Conservation (phyloP, 2,329 filamentous ascomycete genomes). For the Myrmaecium sp. region DNA sequence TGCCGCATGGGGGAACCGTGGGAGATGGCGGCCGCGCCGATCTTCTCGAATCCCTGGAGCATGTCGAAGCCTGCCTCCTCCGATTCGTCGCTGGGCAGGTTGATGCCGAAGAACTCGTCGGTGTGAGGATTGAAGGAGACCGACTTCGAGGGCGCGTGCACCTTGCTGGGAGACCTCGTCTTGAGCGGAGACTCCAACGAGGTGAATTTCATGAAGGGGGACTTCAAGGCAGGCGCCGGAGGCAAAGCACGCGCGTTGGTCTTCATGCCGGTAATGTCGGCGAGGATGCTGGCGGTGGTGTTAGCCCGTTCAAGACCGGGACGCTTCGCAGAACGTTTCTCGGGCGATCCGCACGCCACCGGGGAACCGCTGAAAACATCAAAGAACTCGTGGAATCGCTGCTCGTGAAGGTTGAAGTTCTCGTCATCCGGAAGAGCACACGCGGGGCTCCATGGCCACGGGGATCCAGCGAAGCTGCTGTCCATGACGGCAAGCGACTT, state of each 20-base stretch:
- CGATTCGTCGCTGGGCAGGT: conserved; percentile 41
- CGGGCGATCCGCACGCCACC: conserved; percentile 41
- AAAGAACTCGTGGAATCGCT: conserved; percentile 33
- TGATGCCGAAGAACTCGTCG: conserved; percentile 37
- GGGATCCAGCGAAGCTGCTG: too few species aligned
- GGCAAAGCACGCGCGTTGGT: conserved; percentile 30
- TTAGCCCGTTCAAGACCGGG: conserved; percentile 46
- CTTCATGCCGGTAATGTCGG: conserved; percentile 40
- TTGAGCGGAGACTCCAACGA: conserved; percentile 3
- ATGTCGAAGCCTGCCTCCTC: conserved; percentile 51
- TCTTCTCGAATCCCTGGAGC: conserved; percentile 59
- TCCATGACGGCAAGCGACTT: conserved; percentile 34
- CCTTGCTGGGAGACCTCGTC: conserved; percentile 2
- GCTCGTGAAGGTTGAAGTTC: conserved; percentile 33
- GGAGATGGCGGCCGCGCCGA: conserved; percentile 32
- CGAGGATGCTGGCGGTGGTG: conserved; percentile 43
- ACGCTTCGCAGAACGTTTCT: conserved; percentile 45
- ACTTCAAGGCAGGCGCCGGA: conserved; percentile 35
- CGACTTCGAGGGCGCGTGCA: too few species aligned
- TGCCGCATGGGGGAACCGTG: conserved; percentile 18
- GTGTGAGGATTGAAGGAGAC: too few species aligned
- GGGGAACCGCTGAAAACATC: conserved; percentile 40
- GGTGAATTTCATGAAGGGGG: conserved; percentile 15
- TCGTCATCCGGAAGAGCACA: conserved; percentile 46
- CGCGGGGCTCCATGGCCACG: conserved; percentile 57